Evolutionary conservation across 1,284 basidiomycete genomes (phyloP).

Genomic region (Cryptococcus sp.): DNA sequence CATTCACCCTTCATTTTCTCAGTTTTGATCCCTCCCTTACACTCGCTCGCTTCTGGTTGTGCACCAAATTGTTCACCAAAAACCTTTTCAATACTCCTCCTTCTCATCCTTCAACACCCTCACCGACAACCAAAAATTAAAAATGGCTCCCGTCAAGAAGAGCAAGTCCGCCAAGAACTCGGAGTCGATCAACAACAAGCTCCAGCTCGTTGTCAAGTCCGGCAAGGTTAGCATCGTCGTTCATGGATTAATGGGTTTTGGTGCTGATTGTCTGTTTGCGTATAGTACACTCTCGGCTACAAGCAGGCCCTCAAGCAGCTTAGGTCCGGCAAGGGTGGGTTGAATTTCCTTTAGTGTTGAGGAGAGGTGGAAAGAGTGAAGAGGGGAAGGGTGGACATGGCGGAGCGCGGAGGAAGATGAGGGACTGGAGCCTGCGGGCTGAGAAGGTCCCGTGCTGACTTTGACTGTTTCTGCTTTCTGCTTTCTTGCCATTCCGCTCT

Average conservation of each 20-base stretch:
- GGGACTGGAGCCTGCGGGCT: conserved; percentile 92
- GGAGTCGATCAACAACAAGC: conserved; percentile 93
- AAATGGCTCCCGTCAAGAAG: conserved; percentile 92
- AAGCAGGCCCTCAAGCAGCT: conserved; percentile 98
- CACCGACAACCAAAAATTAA: conserved; percentile 14
- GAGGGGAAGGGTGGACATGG: conserved; percentile 2
- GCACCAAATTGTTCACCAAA: conserved; percentile 7
- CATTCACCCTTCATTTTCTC: conserved; percentile 4
- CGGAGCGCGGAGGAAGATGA: conserved; percentile 1
- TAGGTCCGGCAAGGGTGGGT: conserved; percentile 94
- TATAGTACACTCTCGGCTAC: conserved; percentile 90
- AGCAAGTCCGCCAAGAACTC: conserved; percentile 86
- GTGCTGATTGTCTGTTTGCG: not conserved
- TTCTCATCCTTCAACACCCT: conserved; percentile 16
- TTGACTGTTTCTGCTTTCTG: conserved; percentile 22
- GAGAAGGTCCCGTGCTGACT: conserved; percentile 85
- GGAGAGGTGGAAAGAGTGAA: not conserved
- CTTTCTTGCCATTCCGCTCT: conserved; percentile 22
- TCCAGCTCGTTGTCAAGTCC: conserved; percentile 98
- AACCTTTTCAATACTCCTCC: conserved; percentile 1
- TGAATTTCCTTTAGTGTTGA: conserved; percentile 22
- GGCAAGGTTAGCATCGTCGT: conserved; percentile 44
- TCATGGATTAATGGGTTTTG: not conserved
- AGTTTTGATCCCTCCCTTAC: conserved; percentile 1
- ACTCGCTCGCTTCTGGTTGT: not conserved